Evolutionary conservation across 2,329 filamentous ascomycete species (phyloP), one percentile per base, ranked within the genome.

Genomic region (Hypomyces perniciosus): DNA sequence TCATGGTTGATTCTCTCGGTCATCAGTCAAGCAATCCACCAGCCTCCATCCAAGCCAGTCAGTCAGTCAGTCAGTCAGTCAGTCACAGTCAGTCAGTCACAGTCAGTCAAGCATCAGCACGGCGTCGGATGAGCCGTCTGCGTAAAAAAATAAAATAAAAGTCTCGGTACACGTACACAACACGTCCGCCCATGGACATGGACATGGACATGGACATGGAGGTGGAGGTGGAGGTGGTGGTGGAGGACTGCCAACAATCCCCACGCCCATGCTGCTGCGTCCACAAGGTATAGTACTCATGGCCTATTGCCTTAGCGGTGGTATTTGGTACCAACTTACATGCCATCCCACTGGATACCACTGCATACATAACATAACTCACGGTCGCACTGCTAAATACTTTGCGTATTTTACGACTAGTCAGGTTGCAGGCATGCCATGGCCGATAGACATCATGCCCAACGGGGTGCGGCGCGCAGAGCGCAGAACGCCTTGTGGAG

Each of bases 41-140:
- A 20, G 20, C 20, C 20, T 20, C 20, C 20, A 20, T 20, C 20
- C 20, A 26, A 45, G 20, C 42, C 33, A 35, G 12, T 2, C 8
- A 35, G 33, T 3, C 33, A 35, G 33, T 4, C 33, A 35, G 33
- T 3, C 33, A 35, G 33, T 3, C 33, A 35, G 33, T 35, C 33
- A 20, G 20, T 20, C 20, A 20, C 20, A 20, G 20, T 20, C 46
- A 30, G 28, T 41, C 46, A 26, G 46, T 38, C 43, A 45, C 37
- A 31, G 44, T 37, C 48, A 40, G 40, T 43, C 39, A 13, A 38
- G 41, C 41, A 48, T 33, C 33, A 10, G 37, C 46, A 47, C 38
- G 47, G 41, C 39, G 27, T 46, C 49, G 49, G 49, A 51, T 47
- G 48, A 50, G 48, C 48, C 48, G 48, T 42, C 37, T 45, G 29